Conservation (phyloP, 169 alveolate genomes). For the Plasmodium relictum region DNA sequence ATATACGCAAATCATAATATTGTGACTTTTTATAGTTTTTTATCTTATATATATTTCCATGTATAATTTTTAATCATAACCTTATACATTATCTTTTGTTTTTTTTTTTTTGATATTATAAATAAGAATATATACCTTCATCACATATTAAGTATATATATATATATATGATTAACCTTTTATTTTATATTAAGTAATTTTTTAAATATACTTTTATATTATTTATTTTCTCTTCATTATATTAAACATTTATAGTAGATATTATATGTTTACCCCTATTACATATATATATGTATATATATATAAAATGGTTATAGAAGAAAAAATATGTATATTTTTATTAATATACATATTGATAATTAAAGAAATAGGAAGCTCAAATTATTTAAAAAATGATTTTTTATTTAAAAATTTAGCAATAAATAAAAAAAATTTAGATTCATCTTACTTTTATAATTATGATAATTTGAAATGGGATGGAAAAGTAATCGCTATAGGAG, state of each 20-base stretch:
- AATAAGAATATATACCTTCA: too few species aligned
- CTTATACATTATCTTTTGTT: too few species aligned
- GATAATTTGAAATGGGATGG: conserved; percentile 79
- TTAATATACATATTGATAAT: neutral
- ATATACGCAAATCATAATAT: too few species aligned
- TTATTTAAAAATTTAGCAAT: conserved; percentile 36
- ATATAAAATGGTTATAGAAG: conserved; percentile 5
- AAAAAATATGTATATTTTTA: neutral
- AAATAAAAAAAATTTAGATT: conserved; percentile 31
- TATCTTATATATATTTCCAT: too few species aligned
- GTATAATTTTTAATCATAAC: too few species aligned
- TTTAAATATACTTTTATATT: neutral
- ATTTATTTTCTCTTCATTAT: neutral
- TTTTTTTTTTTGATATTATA: too few species aligned
- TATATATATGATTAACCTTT: too few species aligned
- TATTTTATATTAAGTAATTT: too few species aligned
- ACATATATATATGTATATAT: neutral
- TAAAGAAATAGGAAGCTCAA: neutral
- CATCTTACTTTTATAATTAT: conserved; percentile 22
- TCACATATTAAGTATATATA: too few species aligned
- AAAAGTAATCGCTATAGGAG: conserved; percentile 81
- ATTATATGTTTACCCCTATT: neutral
- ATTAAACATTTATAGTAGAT: neutral
- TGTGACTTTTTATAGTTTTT: too few species aligned
- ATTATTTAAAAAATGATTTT: conserved; percentile 10